phyloP scores from a whole-genome alignment of 371 early-diverging fungal species.

The Vairimorpha necatrix region DNA sequence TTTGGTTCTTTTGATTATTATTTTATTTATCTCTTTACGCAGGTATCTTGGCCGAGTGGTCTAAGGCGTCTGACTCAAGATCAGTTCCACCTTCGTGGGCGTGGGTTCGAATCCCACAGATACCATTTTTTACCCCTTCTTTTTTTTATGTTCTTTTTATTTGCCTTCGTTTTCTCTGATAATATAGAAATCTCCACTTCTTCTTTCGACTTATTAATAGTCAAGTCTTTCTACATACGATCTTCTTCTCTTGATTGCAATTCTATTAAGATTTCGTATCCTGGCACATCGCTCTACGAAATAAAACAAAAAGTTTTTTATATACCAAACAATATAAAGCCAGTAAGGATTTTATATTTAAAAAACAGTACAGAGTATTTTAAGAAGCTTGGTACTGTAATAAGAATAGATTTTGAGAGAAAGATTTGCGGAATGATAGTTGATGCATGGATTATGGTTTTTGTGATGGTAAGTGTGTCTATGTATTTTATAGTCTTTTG shows the following conservation, averaged over 20 bases:
- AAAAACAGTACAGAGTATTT: background rate
- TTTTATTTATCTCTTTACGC: too few relatives aligned
- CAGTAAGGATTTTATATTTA: background rate
- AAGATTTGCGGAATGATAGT: background rate
- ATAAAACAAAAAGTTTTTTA: background rate
- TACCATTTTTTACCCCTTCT: background rate
- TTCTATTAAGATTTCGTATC: conserved; percentile 1
- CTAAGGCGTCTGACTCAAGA: background rate
- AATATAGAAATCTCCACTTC: background rate
- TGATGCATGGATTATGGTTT: background rate
- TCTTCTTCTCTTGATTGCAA: background rate
- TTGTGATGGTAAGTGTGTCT: background rate
- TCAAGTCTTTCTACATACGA: background rate
- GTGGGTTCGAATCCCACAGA: background rate
- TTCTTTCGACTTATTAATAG: background rate
- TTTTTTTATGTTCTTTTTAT: background rate
- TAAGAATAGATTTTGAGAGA: conserved; percentile 9
- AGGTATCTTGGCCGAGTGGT: background rate
- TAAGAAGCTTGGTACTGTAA: background rate
- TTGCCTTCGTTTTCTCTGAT: background rate
- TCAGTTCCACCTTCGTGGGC: background rate
- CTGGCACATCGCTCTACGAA: background rate
- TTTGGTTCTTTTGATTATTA: too few relatives aligned
- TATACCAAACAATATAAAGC: background rate
- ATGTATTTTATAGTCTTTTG: background rate